Evolutionary conservation across 2,329 filamentous ascomycete genomes (phyloP), one percentile per base, ranked within the genome.

Genomic region (Colletotrichum brevisporum): DNA sequence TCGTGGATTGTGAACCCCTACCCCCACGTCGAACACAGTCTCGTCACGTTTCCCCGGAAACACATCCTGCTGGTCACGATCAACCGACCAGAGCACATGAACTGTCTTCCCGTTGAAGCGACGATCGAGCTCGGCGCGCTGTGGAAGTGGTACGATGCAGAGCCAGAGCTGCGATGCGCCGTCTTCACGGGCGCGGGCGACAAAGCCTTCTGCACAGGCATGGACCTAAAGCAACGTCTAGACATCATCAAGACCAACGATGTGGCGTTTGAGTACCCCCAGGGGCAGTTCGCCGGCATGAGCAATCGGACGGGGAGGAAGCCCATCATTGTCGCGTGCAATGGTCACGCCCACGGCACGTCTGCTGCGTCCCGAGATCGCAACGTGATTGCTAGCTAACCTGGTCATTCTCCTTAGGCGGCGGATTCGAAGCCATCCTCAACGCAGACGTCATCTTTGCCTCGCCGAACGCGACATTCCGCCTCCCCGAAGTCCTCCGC

Each of bases 361-460:
- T 31, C 75, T 77, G 31, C 57, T 68, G 13, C 73, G 52, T 1
- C 6, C 21, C 9, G 27, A 36, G 8, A 36, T 47, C 64, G 63
- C 75, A 74, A 41, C 13, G 12, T 27, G 12, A 45, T 5, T 2
- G 26, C 21, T 24, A 47, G 8, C 39, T n/a, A n/a, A n/a, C 12
- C 6, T 4, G 3, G 12, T 4, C 4, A 8, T 36, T 36, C 3
- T 36, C 8, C n/a, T 4, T n/a, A 76, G 75, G 74, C n/a, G 76
- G 77, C 31, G 77, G 77, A 0, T 76, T 78, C 67, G 77, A 78
- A 59, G 76, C 78, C 6, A 71, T 77, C 3, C 69, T 80, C 18
- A 80, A 89, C 74, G 83, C 82, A 71, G 89, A 91, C 76, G 81
- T 91, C 51, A 84, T 89, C n/a, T 78, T 90, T 36, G 86, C 87